A percentile compares a stretch with the other conserved stretches of the same genome.
phyloP scores from a whole-genome alignment of 148 eudicot genomes.

The Rhododendron vialii region DNA sequence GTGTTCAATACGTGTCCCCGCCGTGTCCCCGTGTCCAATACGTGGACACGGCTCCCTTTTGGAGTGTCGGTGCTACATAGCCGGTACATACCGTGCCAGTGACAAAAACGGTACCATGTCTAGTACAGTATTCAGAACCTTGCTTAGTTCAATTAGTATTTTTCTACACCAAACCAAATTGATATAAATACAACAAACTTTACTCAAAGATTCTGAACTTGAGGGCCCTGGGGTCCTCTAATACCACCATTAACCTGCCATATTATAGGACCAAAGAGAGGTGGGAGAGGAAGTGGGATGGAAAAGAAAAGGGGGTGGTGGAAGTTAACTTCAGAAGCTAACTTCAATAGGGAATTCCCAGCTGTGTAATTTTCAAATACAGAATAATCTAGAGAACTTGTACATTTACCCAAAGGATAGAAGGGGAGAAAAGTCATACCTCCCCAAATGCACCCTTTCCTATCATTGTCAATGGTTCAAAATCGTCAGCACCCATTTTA shows the following conservation, averaged over 20 bases:
- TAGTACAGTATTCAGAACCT: too few relatives aligned
- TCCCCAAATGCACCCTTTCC: slow-evolving; percentile 99
- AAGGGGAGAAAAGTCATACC: slow-evolving; percentile 34
- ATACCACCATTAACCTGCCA: not conserved
- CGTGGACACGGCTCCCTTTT: too few relatives aligned
- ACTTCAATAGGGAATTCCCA: not conserved
- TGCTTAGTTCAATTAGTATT: not conserved
- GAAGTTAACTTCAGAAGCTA: not conserved
- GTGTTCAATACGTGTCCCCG: too few relatives aligned
- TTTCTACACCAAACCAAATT: not conserved
- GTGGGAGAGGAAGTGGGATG: not conserved
- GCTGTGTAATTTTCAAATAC: not conserved
- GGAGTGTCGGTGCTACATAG: too few relatives aligned
- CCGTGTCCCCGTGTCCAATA: too few relatives aligned
- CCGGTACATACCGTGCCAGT: too few relatives aligned
- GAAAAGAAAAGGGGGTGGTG: not conserved
- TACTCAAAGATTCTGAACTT: not conserved
- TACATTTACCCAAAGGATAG: not conserved
- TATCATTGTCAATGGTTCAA: slow-evolving; percentile 94
- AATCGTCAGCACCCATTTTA: slow-evolving; percentile 98
- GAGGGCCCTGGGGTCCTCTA: not conserved
- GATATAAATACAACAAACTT: not conserved
- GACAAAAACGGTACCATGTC: too few relatives aligned
- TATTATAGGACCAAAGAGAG: not conserved
- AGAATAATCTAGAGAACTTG: not conserved